Evolutionary conservation across 2,329 filamentous ascomycete species (phyloP), one percentile per base, ranked within the genome.

Genomic region (Cercospora sp.): DNA sequence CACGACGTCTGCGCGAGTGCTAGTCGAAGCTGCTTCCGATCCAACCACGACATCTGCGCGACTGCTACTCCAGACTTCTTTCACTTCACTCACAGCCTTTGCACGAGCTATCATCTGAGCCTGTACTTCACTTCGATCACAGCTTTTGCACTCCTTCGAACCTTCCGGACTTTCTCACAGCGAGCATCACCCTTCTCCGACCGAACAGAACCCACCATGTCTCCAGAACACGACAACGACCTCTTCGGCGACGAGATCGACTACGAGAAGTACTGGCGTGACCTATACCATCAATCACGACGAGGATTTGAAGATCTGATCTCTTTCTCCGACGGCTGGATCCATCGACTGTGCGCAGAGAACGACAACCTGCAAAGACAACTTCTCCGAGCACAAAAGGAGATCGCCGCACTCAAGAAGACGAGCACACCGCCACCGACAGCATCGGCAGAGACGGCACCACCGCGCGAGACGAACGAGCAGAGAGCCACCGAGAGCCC

Each of bases 351-450:
- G n/a, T 32, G 18, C 16, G 55, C 55, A 12, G 55, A 59, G 18
- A 59, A 59, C 10, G 18, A 59, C 21, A 6, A 59, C 3, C 18
- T 59, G 28, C 16, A 59, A 21, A 59, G 32, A 16, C 6, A 59
- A 30, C 55, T 59, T 37, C 55, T 16, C 9, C 28, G 4, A 37
- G 55, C 55, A 21, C 26, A 21, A n/a, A 13, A 10, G n/a, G 55
- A 34, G 55, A 34, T 59, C 18, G 55, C 55, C 32, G 55, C 28
- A 37, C 55, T 59, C 28, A 59, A 59, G n/a, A 59, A 59, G 24
- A 28, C 49, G 21, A 34, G 16, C n/a, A 34, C 55, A 34, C 18
- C 16, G 16, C 32, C 2, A 12, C 6, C 9, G 9, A 30, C 55
- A 24, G 16, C 28, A 12, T 18, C 55, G 18, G 28, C 55, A 37